Evolutionary conservation across 371 early-diverging fungal genomes (phyloP).

Genomic region (Mucor mucedo): DNA sequence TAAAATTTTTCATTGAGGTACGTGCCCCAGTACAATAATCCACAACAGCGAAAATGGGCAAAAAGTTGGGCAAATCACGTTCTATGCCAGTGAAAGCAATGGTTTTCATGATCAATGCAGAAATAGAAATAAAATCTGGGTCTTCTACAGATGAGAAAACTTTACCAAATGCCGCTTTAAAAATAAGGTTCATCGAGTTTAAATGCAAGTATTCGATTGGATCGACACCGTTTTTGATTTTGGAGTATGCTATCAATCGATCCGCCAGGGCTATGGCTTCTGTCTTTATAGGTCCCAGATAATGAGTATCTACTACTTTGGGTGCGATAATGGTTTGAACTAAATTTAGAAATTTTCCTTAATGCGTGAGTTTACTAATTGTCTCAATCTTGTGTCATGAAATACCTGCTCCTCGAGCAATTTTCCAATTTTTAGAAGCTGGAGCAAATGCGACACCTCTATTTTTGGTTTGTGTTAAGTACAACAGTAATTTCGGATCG

Average conservation of each 20-base stretch:
- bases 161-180: constrained; percentile 2
- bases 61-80: constrained; percentile 10
- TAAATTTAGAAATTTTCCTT: too few relatives aligned
- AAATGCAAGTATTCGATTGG: constrained; percentile 9
- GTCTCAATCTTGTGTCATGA: too few relatives aligned
- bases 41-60: constrained; percentile 16
- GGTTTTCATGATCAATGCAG: not conserved
- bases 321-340: too few relatives aligned
- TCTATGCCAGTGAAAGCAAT: constrained; percentile 11
- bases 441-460: too few relatives aligned
- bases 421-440: too few relatives aligned
- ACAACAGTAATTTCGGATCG: not conserved
- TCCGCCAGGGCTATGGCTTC: constrained; percentile 3
- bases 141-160: constrained; percentile 15
- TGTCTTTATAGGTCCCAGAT: constrained; percentile 1
- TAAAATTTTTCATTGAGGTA: not conserved
- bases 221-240: not conserved
- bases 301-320: not conserved
- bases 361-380: too few relatives aligned
- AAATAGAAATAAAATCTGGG: constrained; percentile 11
- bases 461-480: not conserved
- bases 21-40: not conserved
- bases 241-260: not conserved
- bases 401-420: too few relatives aligned
- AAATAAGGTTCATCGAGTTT: constrained; percentile 17